Conservation (phyloP, 805 yeast species). For the Ogataea allantospora region DNA sequence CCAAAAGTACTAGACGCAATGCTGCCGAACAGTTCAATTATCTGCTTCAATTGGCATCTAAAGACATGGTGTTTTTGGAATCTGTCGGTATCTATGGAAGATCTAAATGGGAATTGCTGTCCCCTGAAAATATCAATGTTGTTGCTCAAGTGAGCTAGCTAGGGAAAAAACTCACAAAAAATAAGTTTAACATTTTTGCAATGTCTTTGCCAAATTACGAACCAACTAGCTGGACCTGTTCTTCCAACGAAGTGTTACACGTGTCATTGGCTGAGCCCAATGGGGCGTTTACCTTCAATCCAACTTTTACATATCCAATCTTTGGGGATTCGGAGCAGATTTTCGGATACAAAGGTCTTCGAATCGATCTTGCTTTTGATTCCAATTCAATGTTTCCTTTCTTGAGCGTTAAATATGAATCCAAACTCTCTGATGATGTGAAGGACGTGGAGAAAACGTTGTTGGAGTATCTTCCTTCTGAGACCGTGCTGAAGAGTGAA, state of each 20-base stretch:
- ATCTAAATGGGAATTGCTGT: slow-evolving; percentile 28
- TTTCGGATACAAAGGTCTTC: slow-evolving; percentile 75
- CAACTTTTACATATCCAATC: slow-evolving; percentile 86
- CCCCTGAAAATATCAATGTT: slow-evolving; percentile 18
- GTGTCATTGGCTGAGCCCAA: slow-evolving; percentile 58
- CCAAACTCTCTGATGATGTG: slow-evolving; percentile 52
- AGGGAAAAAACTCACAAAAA: slow-evolving; percentile 1
- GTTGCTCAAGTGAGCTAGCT: slow-evolving; percentile 7
- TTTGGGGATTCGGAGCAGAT: slow-evolving; percentile 90
- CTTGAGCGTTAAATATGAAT: slow-evolving; percentile 54
- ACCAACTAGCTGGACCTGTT: slow-evolving; percentile 61
- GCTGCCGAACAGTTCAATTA: slow-evolving; percentile 23
- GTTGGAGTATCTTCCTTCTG: slow-evolving; percentile 55
- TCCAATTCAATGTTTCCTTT: slow-evolving; percentile 72
- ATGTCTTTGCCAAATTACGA: slow-evolving; percentile 23
- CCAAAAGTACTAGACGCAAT: slow-evolving; percentile 9
- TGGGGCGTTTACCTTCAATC: slow-evolving; percentile 65
- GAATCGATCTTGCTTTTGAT: slow-evolving; percentile 70
- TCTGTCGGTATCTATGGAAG: slow-evolving; percentile 16
- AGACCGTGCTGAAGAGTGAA: slow-evolving; percentile 62
- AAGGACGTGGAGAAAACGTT: slow-evolving; percentile 60
- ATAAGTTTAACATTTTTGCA: background rate
- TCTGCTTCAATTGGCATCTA: slow-evolving; percentile 21
- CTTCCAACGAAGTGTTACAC: slow-evolving; percentile 66
- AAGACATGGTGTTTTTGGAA: slow-evolving; percentile 15